These are phyloP conservation scores for Babjeviella inositovora DNA, from an alignment of 805 yeast species.

Conservation along the genomic window DNA sequence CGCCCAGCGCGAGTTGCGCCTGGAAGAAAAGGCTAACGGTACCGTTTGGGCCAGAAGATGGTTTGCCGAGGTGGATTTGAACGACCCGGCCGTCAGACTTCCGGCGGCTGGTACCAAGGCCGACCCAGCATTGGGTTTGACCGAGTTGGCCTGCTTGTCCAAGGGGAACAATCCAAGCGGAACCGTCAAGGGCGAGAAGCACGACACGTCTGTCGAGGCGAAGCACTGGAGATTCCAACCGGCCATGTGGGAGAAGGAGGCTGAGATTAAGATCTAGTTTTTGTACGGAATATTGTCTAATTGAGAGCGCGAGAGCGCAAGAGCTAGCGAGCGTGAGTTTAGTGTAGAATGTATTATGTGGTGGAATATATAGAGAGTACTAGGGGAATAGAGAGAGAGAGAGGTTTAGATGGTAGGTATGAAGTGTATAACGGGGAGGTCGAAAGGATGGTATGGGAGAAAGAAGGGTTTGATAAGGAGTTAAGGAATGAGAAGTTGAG, in stretches of 20 bases:
- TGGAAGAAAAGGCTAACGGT: slow-evolving; percentile 51
- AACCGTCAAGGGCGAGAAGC: slow-evolving; percentile 32
- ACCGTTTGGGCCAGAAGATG: slow-evolving; percentile 66
- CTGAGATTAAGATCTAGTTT: slow-evolving; percentile 34
- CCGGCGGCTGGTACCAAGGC: slow-evolving; percentile 10
- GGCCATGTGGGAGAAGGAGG: slow-evolving; percentile 38
- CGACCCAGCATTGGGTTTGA: slow-evolving; percentile 21
- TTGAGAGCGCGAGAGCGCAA: too few species aligned
- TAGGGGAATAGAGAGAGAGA: too few species aligned
- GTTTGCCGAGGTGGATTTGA: slow-evolving; percentile 41
- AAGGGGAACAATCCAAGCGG: slow-evolving; percentile 57
- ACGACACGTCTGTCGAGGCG: slow-evolving; percentile 26
- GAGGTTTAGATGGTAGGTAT: slow-evolving; percentile 1
- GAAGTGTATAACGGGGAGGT: slow-evolving; percentile 1
- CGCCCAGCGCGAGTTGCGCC: slow-evolving; percentile 70
- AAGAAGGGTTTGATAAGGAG: not conserved
- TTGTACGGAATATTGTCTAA: slow-evolving; percentile 1
- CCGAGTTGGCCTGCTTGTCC: slow-evolving; percentile 37
- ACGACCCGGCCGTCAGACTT: slow-evolving; percentile 5
- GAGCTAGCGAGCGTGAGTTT: too few species aligned
- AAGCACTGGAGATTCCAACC: slow-evolving; percentile 59
- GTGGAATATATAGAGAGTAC: too few species aligned
- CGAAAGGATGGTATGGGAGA: not conserved
- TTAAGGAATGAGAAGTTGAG: not conserved
- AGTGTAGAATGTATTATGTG: too few species aligned